These are phyloP conservation scores for Camellia japonica DNA, from an alignment of 148 eudicot genomes.

Conservation along the genomic window DNA sequence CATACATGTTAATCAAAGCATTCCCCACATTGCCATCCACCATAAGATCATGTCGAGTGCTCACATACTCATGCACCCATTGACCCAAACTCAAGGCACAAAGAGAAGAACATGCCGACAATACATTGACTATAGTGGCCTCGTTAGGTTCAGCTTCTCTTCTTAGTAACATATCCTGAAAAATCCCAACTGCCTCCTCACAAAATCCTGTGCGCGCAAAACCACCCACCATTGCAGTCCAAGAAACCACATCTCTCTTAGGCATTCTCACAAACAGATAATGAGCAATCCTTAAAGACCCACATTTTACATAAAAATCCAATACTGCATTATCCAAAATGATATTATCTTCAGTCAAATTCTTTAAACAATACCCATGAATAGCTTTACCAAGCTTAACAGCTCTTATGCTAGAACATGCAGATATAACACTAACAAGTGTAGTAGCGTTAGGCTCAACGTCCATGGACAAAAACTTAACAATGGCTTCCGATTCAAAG, in stretches of 20 bases:
- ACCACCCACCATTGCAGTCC: slow-evolving; percentile 29
- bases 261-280: slow-evolving; percentile 19
- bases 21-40: slow-evolving; percentile 25
- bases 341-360: slow-evolving; percentile 1
- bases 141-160: slow-evolving; percentile 29
- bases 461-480: slow-evolving; percentile 19
- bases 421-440: slow-evolving; percentile 25
- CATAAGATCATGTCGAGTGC: slow-evolving; percentile 13
- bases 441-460: slow-evolving; percentile 23
- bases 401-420: slow-evolving; percentile 15
- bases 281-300: slow-evolving; percentile 13
- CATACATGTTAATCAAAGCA: slow-evolving; percentile 26
- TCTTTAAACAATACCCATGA: slow-evolving; percentile 25
- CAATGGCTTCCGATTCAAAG: slow-evolving; percentile 14
- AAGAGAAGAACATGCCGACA: slow-evolving; percentile 19
- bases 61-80: slow-evolving; percentile 14
- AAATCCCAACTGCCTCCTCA: slow-evolving; percentile 18
- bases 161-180: slow-evolving; percentile 18
- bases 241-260: slow-evolving; percentile 22
- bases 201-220: slow-evolving; percentile 17
- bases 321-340: slow-evolving; percentile 19
- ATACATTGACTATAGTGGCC: slow-evolving; percentile 25
- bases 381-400: slow-evolving; percentile 24
- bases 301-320: slow-evolving; percentile 21
- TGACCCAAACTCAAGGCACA: slow-evolving; percentile 18